These are phyloP conservation scores for Setaria italica DNA, from an alignment of 202 grass and related monocot genomes.

Conservation along the genomic window DNA sequence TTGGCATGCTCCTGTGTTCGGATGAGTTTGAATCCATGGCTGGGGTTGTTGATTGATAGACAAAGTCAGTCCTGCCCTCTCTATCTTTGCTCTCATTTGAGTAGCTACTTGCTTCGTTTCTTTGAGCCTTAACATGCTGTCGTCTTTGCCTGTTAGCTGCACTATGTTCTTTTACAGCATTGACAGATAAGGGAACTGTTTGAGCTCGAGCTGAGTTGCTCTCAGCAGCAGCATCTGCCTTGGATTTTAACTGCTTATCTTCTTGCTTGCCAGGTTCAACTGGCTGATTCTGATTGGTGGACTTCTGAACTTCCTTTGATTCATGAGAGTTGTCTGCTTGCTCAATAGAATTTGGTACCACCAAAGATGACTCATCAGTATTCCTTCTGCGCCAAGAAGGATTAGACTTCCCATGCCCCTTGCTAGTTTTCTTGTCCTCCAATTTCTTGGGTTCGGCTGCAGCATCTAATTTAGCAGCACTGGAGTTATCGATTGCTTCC, in stretches of 20 bases:
- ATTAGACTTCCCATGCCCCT: constrained; percentile 68
- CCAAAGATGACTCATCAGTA: constrained; percentile 63
- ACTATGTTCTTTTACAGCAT: constrained; percentile 53
- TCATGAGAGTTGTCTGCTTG: constrained; percentile 35
- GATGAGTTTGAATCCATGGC: constrained; percentile 46
- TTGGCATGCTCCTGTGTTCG: constrained; percentile 49
- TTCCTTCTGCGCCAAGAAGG: constrained; percentile 91
- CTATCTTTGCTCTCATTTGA: constrained; percentile 50
- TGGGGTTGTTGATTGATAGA: constrained; percentile 35
- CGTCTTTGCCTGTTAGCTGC: constrained; percentile 56
- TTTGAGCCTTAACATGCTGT: constrained; percentile 65
- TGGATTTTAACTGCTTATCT: constrained; percentile 46
- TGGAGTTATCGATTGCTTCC: constrained; percentile 51
- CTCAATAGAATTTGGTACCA: constrained; percentile 52
- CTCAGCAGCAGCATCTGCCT: constrained; percentile 39
- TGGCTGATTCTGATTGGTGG: constrained; percentile 34
- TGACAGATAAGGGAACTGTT: constrained; percentile 36
- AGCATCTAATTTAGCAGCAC: constrained; percentile 51
- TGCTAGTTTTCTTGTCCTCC: constrained; percentile 72
- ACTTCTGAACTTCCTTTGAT: constrained; percentile 46
- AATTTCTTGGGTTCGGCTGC: constrained; percentile 57
- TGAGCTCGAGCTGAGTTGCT: constrained; percentile 47
- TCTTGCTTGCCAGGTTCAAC: constrained; percentile 42
- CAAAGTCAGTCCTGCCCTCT: constrained; percentile 43
- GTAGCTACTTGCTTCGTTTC: constrained; percentile 55